These are phyloP conservation scores for Auricularia sp. DNA, from an alignment of 768 basidiomycete genomes.

Conservation along the genomic window DNA sequence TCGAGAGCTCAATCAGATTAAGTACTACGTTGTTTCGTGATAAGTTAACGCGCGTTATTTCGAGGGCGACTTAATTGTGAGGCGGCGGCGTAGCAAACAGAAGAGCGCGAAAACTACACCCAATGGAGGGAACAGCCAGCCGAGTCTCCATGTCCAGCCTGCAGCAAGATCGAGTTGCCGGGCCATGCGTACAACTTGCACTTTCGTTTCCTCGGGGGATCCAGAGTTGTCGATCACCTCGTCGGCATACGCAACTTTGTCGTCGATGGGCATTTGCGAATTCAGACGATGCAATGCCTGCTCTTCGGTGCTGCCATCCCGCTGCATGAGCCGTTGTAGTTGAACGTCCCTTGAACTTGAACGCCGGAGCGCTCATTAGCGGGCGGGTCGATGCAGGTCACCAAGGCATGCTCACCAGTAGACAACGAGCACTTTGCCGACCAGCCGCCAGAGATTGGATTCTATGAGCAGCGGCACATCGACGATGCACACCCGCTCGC, in stretches of 20 bases:
- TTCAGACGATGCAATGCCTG: constrained; percentile 67
- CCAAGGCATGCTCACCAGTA: constrained; percentile 59
- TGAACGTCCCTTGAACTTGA: constrained; percentile 73
- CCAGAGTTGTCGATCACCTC: constrained; percentile 85
- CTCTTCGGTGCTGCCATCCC: constrained; percentile 54
- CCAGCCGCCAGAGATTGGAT: constrained; percentile 71
- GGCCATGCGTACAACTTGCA: constrained; percentile 38
- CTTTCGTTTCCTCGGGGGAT: constrained; percentile 51
- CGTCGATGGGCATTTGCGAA: constrained; percentile 68
- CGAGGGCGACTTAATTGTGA: not conserved
- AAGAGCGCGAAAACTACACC: constrained; percentile 19
- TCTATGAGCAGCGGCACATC: constrained; percentile 93
- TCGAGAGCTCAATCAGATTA: not conserved
- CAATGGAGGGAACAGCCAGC: constrained; percentile 37
- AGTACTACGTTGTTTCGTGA: not conserved
- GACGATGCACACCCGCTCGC: constrained; percentile 68
- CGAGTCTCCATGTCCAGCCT: constrained; percentile 31
- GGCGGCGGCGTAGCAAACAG: not conserved
- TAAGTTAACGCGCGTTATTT: not conserved
- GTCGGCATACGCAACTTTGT: constrained; percentile 80
- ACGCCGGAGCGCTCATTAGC: not conserved
- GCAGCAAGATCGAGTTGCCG: constrained; percentile 24
- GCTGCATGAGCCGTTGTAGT: constrained; percentile 66
- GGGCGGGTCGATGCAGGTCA: not conserved
- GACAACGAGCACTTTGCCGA: constrained; percentile 77